Conservation (phyloP, 192 early-diverging fungal species). For the Mycoemilia scoparia region DNA sequence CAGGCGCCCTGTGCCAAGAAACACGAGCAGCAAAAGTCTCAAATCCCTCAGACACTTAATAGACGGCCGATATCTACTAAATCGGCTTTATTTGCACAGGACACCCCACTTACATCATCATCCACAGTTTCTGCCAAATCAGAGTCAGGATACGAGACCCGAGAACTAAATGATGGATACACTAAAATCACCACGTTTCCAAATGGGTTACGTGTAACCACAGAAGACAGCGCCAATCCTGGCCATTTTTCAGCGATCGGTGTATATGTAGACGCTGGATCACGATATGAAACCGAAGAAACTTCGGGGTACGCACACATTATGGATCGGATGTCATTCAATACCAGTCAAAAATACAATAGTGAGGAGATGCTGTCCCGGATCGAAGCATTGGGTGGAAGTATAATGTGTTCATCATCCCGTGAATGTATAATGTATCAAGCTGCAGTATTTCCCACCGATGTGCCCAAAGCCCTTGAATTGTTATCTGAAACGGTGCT, state of each 20-base stretch:
- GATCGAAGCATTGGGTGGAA: constrained; percentile 78
- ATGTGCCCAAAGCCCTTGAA: constrained; percentile 47
- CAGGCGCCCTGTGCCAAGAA: too few species aligned
- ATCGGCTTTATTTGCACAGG: too few species aligned
- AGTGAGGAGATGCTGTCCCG: constrained; percentile 49
- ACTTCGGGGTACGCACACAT: constrained; percentile 67
- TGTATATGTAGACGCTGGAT: constrained; percentile 79
- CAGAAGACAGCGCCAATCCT: constrained; percentile 54
- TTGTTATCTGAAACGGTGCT: constrained; percentile 68
- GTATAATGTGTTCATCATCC: constrained; percentile 72
- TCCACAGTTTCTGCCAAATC: too few species aligned
- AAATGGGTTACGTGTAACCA: constrained; percentile 78
- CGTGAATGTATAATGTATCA: constrained; percentile 95
- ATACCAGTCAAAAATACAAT: constrained; percentile 54
- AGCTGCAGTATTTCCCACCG: constrained; percentile 71
- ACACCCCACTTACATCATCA: too few species aligned
- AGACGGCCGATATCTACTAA: too few species aligned
- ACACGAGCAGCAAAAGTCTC: too few species aligned
- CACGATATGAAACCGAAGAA: constrained; percentile 54
- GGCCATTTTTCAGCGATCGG: constrained; percentile 86
- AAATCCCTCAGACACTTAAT: too few species aligned
- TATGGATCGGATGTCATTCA: constrained; percentile 85
- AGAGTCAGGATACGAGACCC: too few species aligned
- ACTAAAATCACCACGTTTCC: constrained; percentile 56
- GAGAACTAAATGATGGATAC: constrained; percentile 16